A percentile compares a stretch with the other conserved stretches of the same genome.
Evolutionary conservation across 73 alveolate genomes (phyloP).

Genomic region (Tetrahymena malaccensis): DNA sequence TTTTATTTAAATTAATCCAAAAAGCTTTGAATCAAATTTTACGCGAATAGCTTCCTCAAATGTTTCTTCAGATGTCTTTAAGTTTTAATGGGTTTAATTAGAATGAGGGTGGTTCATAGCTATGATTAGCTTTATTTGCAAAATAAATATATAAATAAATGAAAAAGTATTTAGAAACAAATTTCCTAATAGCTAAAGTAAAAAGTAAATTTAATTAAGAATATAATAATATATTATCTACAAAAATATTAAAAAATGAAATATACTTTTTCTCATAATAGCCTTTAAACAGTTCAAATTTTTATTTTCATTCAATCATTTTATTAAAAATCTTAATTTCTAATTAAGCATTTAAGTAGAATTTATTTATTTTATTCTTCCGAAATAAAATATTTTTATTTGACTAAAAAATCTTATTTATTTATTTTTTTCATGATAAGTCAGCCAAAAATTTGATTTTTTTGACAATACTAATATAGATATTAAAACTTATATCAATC

Average conservation of each 20-base stretch:
- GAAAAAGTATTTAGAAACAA: background rate
- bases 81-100: background rate
- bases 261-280: no score
- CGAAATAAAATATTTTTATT: background rate
- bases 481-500: no score
- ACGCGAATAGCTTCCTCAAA: background rate
- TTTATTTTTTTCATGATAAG: no score
- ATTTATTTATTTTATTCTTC: no score
- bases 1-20: background rate
- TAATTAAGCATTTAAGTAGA: no score
- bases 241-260: background rate
- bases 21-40: background rate
- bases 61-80: background rate
- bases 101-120: background rate
- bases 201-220: background rate
- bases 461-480: no score
- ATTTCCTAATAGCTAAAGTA: background rate
- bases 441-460: no score
- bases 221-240: no score
- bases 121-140: background rate
- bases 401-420: background rate
- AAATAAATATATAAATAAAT: background rate
- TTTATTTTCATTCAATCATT: no score
- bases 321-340: no score
- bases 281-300: no score